Percentiles rank a stretch among this genome's conserved stretches.
Conservation (phyloP, 140 eudicot species). For the Oenanthe javanica region DNA sequence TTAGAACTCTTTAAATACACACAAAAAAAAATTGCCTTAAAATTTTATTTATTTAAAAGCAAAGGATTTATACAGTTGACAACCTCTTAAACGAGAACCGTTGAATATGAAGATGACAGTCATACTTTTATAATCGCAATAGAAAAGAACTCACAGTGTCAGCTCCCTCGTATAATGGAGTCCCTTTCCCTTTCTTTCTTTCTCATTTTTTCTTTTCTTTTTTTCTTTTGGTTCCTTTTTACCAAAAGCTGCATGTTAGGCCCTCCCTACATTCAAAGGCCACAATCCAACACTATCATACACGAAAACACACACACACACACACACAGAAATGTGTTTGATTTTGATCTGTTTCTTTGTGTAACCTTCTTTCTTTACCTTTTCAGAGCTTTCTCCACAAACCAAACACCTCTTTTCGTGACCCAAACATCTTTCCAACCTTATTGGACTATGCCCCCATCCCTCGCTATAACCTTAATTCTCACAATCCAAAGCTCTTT, state of each 20-base stretch:
- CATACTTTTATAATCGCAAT: conserved; percentile 16
- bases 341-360: conserved; percentile 23
- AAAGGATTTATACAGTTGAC: too few relatives aligned
- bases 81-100: not conserved
- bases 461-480: not conserved
- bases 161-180: conserved; percentile 10
- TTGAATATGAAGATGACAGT: conserved; percentile 2
- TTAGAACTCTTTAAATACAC: too few relatives aligned
- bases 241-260: not conserved
- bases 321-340: conserved; percentile 20
- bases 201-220: too few relatives aligned
- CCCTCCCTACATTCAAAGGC: not conserved
- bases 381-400: conserved; percentile 12
- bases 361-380: conserved; percentile 10
- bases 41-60: too few relatives aligned
- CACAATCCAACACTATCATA: not conserved
- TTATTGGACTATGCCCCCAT: conserved; percentile 1
- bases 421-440: conserved; percentile 6
- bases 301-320: not conserved
- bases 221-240: not conserved
- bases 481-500: too few relatives aligned
- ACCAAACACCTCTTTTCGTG: conserved; percentile 9
- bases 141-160: conserved; percentile 12
- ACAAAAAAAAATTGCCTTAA: too few relatives aligned
- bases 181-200: conserved; percentile 1